Base-by-base conservation (phyloP, 2,329 filamentous ascomycete species). In the Podosphaera xanthii region DNA sequence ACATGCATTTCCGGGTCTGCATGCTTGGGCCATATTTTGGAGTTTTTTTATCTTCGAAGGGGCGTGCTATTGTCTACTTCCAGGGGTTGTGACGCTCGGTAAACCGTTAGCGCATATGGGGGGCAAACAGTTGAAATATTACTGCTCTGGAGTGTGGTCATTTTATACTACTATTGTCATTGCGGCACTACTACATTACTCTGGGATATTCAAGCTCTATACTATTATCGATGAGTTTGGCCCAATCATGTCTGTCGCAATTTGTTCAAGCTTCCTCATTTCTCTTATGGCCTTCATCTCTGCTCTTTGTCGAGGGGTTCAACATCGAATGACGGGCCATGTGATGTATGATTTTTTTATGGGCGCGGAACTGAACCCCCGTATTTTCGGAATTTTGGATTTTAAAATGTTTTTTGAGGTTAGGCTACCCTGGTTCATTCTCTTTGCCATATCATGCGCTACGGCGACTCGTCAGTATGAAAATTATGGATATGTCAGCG, bases 351-450 rank as follows among this genome's bases (percentile, higher is more conserved):
- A 94, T 73, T 92, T 92, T 72, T 94, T 92, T 76, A 89, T 92
- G 81, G 87, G 87, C 59, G 84, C 86, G 10, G 87, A 94, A 73
- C 76, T 94, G 59, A 92, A 94, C 73, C 87, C 87, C 3, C 79
- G 87, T 64, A 80, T 96, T 76, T 91, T 89, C 68, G 84, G 83
- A 59, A 83, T 87, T 65, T 73, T 94, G 57, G 87, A 94, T 72
- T 87, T 92, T 74, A 94, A 94, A 74, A 92, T 94, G 87, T 95
- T 95, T 74, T 92, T 88, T 68, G 89, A 95, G 71, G 88, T 95
- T 62, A 84, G 89, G 65, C 79, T 95, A 63, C 89, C 89, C 44
- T 95, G 89, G 89, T 95, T 83, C 72, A 90, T 94, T 64, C 78
- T 95, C 52, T 83, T 94, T 67, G 80, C 91, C 61, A 76, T 91